phyloP scores from a whole-genome alignment of 257 asterid genomes.

The Prunella vulgaris region DNA sequence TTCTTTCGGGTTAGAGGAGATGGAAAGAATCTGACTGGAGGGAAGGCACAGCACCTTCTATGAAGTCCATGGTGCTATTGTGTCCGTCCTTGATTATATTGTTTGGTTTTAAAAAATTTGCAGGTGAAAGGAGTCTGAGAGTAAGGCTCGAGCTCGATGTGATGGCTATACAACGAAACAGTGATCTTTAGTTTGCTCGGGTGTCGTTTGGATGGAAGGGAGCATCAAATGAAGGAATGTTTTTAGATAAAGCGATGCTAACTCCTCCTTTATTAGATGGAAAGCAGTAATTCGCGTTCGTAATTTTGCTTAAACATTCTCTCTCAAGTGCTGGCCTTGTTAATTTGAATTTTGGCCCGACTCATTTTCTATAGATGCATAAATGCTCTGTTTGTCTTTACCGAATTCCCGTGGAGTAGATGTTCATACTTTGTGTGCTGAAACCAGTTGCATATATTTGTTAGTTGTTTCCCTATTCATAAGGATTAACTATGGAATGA shows the following conservation, averaged over 20 bases:
- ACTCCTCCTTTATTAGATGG: background rate
- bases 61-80: background rate
- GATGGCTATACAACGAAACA: background rate
- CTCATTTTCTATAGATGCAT: too few relatives aligned
- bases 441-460: too few relatives aligned
- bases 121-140: constrained; percentile 29
- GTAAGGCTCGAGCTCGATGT: constrained; percentile 2
- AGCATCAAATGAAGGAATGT: background rate
- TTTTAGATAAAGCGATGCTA: background rate
- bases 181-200: background rate
- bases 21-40: background rate
- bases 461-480: too few relatives aligned
- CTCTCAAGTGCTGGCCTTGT: background rate
- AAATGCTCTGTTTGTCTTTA: too few relatives aligned
- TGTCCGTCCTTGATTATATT: background rate
- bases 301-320: constrained; percentile 4
- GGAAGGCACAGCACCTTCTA: background rate
- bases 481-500: too few relatives aligned
- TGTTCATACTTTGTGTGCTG: too few relatives aligned
- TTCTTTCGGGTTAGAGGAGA: too few relatives aligned
- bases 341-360: background rate
- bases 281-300: background rate
- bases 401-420: too few relatives aligned
- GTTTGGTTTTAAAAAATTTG: constrained; percentile 6
- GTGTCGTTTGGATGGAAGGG: background rate